phyloP scores from a whole-genome alignment of 176 grass and related monocot genomes.

The Tuctoria greenei region DNA sequence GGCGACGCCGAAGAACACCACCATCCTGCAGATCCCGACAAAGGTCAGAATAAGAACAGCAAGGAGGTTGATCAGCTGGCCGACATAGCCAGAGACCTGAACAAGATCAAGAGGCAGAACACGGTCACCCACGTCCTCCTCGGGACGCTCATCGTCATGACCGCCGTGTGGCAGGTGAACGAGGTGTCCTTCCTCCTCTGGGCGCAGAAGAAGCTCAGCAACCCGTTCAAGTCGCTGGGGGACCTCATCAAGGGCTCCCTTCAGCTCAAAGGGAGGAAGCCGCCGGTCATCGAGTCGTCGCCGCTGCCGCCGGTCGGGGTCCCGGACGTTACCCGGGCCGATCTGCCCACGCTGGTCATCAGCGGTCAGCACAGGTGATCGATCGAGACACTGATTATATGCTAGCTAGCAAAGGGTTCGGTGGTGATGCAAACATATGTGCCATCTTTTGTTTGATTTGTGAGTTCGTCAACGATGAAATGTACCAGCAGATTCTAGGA shows the following conservation, averaged over 20 bases:
- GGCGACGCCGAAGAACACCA: neutral
- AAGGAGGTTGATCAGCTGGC: conserved; percentile 1
- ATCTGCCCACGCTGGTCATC: conserved; percentile 33
- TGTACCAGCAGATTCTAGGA: neutral
- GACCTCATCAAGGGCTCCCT: conserved; percentile 36
- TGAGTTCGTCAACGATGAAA: conserved; percentile 17
- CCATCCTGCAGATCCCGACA: neutral
- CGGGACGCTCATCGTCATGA: conserved; percentile 42
- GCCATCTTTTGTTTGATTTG: neutral
- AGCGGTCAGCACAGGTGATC: neutral
- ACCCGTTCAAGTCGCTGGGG: conserved; percentile 48
- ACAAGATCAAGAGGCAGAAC: conserved; percentile 60
- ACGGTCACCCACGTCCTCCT: conserved; percentile 54
- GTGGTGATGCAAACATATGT: neutral
- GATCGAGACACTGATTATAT: neutral
- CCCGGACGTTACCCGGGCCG: conserved; percentile 16
- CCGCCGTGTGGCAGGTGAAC: conserved; percentile 50
- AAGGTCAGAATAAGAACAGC: neutral
- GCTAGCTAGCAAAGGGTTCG: neutral
- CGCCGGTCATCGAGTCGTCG: conserved; percentile 26
- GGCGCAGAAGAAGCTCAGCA: conserved; percentile 35
- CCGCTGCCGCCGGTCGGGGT: conserved; percentile 28
- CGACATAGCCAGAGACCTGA: conserved; percentile 37
- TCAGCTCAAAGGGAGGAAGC: neutral
- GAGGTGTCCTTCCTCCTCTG: conserved; percentile 51